Base-by-base conservation (phyloP, 495 filamentous ascomycete species). In the Trichocladium uniseriatum region DNA sequence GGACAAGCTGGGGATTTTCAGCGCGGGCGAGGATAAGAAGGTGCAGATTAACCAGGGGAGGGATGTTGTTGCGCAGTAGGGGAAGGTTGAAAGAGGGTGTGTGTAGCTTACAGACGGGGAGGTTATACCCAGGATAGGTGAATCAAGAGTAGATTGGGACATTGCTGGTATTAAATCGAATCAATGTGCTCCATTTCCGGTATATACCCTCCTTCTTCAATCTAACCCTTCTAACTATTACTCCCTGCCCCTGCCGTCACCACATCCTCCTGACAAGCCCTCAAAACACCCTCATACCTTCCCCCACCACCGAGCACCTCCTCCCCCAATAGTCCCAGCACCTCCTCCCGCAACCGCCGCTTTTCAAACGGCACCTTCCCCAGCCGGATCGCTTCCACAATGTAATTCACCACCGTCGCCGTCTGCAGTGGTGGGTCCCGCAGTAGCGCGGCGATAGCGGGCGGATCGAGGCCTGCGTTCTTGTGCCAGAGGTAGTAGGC, bases 1-100 rank as follows among this genome's bases (percentile, higher is more conserved):
- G 92, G 87, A 95, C 69, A 68, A 69, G 55, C 74, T 94, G 36
- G 92, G 92, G 7, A 95, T 98, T 64, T 83, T 96, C 19, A 94
- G 86, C 65, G 89, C 72, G 6, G 87, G 89, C 11, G 89, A 95
- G 77, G 92, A 98, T 65, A 89, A 86, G 70, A 78, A 77, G 70
- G 82, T 97, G 54, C 94, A 97, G 71, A 80, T 97, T 50, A 94
- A 98, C 69, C 71, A 76, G 43, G 83, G 83, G 36, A 56, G 57
- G 49, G 59, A 63, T 45, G 40, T 71, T n/a, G 49, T 67, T n/a
- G 43, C 53, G 11, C 45, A 51, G 24, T 51, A 43, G 6, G 19
- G 5, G 8, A 4, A 20, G 21, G 20, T 32, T 4, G 36, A 16
- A 28, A 21, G 21, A 20, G 38, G 37, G 13, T 29, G 28, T 7